Evolutionary conservation across 441 rosid species (phyloP).

Genomic region (Kokia cookei): DNA sequence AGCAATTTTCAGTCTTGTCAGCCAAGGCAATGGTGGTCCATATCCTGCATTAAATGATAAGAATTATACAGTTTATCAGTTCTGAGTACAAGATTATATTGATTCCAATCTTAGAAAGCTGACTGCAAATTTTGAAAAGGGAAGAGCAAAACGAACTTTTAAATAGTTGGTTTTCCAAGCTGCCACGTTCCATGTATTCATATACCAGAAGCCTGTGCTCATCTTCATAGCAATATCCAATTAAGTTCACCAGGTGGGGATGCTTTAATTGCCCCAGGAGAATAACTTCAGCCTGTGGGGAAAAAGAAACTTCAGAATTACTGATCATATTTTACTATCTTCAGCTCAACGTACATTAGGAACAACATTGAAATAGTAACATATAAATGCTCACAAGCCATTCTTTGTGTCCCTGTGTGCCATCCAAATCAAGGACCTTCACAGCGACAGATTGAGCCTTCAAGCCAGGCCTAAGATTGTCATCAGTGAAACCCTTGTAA

Average conservation of each 20-base stretch:
- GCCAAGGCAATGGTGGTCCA: conserved; percentile 28
- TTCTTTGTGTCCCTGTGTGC: conserved; percentile 38
- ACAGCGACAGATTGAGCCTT: conserved; percentile 38
- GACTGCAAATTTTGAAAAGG: neutral
- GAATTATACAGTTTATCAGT: neutral
- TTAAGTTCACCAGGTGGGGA: conserved; percentile 35
- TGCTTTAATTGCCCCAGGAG: conserved; percentile 42
- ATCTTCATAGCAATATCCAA: conserved; percentile 37
- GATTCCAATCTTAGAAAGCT: neutral
- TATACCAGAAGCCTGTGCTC: conserved; percentile 34
- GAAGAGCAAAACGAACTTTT: conserved; percentile 11
- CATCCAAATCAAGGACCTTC: conserved; percentile 27
- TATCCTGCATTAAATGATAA: conserved; percentile 17
- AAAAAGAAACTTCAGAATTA: neutral
- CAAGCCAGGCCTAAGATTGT: conserved; percentile 28
- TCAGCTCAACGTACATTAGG: neutral
- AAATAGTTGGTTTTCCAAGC: conserved; percentile 27
- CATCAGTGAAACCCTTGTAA: conserved; percentile 33
- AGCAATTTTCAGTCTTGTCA: conserved; percentile 32
- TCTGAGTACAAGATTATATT: neutral
- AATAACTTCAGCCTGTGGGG: conserved; percentile 35
- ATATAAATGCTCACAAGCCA: conserved; percentile 34
- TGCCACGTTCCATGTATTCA: conserved; percentile 34
- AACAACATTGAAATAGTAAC: neutral
- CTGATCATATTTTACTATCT: neutral